phyloP scores from a whole-genome alignment of 805 yeast genomes.

The Yarrowia keelungensis region DNA sequence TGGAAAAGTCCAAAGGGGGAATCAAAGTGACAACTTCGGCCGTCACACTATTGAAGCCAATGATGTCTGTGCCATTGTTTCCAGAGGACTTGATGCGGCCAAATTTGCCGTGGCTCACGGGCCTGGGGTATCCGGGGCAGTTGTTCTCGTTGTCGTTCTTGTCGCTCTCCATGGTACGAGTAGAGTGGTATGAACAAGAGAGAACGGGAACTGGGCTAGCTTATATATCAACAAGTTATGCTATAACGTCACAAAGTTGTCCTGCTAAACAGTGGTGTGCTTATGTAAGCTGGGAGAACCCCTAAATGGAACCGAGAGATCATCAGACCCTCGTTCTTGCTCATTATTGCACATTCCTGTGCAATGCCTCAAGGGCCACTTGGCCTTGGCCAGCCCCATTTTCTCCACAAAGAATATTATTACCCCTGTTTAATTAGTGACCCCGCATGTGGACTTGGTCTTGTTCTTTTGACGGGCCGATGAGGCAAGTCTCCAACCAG shows the following conservation, averaged over 20 bases:
- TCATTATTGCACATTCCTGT: too few relatives aligned
- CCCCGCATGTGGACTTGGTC: neutral
- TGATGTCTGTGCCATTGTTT: conserved; percentile 21
- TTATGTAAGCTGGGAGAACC: neutral
- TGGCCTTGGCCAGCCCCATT: neutral
- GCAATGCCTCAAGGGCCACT: neutral
- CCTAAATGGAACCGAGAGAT: too few relatives aligned
- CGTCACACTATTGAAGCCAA: conserved; percentile 3
- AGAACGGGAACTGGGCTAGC: neutral
- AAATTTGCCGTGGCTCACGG: conserved; percentile 27
- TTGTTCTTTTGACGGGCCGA: neutral
- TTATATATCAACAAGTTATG: neutral
- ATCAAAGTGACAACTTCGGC: neutral
- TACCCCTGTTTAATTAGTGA: neutral
- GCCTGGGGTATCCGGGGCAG: conserved; percentile 35
- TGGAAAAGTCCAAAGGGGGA: conserved; percentile 17
- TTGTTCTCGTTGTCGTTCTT: conserved; percentile 15
- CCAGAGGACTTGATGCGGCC: conserved; percentile 21
- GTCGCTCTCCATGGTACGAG: conserved; percentile 5
- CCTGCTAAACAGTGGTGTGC: neutral
- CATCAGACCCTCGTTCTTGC: too few relatives aligned
- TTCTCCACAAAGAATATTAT: neutral
- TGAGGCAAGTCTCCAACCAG: neutral
- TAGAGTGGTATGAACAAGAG: neutral
- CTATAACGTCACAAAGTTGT: neutral